Percentiles rank a stretch among this genome's conserved stretches.
These are phyloP conservation scores for Sarcodon aspratus DNA, from an alignment of 768 basidiomycete species.

Conservation along the genomic window DNA sequence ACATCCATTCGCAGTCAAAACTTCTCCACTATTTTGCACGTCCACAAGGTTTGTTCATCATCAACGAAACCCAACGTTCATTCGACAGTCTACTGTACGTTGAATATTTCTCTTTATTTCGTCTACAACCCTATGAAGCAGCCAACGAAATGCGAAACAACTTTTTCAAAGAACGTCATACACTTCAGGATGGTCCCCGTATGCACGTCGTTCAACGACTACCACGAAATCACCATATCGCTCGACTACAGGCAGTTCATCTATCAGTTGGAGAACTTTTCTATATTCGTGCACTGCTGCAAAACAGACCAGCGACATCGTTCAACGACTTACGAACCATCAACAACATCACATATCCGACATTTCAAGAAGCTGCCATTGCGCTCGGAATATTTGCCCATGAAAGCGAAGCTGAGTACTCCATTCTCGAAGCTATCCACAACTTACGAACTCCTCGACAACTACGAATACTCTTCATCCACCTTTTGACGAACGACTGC, in stretches of 20 bases:
- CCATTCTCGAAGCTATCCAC: slow-evolving; percentile 23
- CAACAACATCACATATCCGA: slow-evolving; percentile 6
- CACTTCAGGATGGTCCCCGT: background rate
- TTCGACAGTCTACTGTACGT: slow-evolving; percentile 8
- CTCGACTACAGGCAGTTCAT: slow-evolving; percentile 11
- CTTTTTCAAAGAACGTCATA: slow-evolving; percentile 5
- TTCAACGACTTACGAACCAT: slow-evolving; percentile 7
- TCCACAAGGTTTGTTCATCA: slow-evolving; percentile 3
- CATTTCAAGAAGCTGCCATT: slow-evolving; percentile 14
- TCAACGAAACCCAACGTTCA: background rate
- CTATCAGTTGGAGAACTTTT: slow-evolving; percentile 22
- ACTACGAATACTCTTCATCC: slow-evolving; percentile 25
- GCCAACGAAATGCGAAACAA: background rate
- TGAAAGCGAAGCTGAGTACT: slow-evolving; percentile 15
- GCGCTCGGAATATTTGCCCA: slow-evolving; percentile 14
- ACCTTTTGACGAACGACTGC: slow-evolving; percentile 23
- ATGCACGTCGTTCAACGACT: slow-evolving; percentile 11
- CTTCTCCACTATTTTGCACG: slow-evolving; percentile 12
- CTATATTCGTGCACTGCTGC: slow-evolving; percentile 20
- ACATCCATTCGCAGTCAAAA: slow-evolving; percentile 3
- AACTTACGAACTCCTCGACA: slow-evolving; percentile 21
- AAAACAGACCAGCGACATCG: slow-evolving; percentile 5
- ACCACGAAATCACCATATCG: slow-evolving; percentile 7
- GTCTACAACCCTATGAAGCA: slow-evolving; percentile 3
- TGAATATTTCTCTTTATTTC: slow-evolving; percentile 11